phyloP scores from a whole-genome alignment of 1,284 basidiomycete species.

The Leccinum fallax region DNA sequence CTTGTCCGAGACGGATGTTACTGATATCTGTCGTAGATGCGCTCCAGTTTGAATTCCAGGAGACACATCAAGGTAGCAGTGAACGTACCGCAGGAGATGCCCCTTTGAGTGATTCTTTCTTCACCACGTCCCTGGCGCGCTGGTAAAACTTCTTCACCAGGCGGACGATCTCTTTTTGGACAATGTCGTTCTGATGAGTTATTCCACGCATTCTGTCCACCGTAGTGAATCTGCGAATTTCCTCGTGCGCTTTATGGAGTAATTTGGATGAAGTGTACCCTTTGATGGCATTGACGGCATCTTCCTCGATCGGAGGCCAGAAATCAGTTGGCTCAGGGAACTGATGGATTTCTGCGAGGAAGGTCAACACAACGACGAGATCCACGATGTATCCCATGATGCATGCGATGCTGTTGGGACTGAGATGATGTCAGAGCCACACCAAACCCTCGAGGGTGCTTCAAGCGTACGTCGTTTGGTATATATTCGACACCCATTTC shows the following conservation, averaged over 20 bases:
- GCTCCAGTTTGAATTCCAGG: neutral
- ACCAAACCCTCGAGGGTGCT: neutral
- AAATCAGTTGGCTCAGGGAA: neutral
- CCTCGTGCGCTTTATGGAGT: conserved; percentile 2
- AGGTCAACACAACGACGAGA: conserved; percentile 7
- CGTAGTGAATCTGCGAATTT: neutral
- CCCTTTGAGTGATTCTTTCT: neutral
- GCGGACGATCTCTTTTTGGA: neutral
- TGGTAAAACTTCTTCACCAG: conserved; percentile 10
- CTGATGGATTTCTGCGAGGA: conserved; percentile 9
- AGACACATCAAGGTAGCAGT: neutral
- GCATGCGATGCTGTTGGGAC: conserved; percentile 3
- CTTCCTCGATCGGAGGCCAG: conserved; percentile 3
- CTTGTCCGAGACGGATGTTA: neutral
- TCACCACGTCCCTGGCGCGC: neutral
- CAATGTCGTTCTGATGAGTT: neutral
- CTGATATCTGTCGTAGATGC: neutral
- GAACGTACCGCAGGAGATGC: conserved; percentile 1
- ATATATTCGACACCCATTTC: conserved; percentile 8
- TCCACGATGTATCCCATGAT: conserved; percentile 13
- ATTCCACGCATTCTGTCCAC: neutral
- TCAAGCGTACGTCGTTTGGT: conserved; percentile 1
- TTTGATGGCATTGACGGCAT: conserved; percentile 9
- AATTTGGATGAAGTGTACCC: conserved; percentile 4
- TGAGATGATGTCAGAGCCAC: conserved; percentile 1